Evolutionary conservation across 352 stramenopile species (phyloP), one percentile per base, ranked within the genome.

Genomic region (Phytophthora foliorum): DNA sequence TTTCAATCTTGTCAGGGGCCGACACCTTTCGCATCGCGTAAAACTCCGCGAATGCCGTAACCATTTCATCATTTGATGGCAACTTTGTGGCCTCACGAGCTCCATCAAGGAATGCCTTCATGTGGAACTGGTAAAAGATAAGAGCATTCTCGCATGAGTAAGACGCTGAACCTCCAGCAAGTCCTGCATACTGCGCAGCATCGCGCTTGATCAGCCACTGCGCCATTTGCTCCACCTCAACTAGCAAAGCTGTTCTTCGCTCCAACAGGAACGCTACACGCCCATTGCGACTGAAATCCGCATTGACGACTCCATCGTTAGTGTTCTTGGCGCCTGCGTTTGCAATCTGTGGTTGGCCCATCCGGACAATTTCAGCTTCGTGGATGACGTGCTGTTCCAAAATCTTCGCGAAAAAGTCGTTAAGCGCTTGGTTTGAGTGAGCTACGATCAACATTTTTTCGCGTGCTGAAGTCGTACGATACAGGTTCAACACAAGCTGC

Each of bases 61-160:
- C 57, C 19, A 63, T 65, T 3, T 67, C 67, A 51, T 80, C 53
- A 6, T 67, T 70, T 24, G 67, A 57, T 17, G 57, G 8, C 13
- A 76, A 57, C 10, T 62, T 36, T 0, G 48, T 65, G 6, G 53
- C 19, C 24, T 69, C 52, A 31, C 56, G 57, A 46, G 67, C 66
- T 17, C 57, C 53, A 27, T 95, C 81, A 29, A 98, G 89, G 29
- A 91, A 72, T 39, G 81, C 67, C 54, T 92, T 82, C 44, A 99
- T 80, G 71, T 99, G 84, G 60, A 95, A 91, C 38, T 93, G 78
- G 67, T 98, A 93, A 72, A 99, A 99, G 75, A 98, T 97, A 16
- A 90, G 78, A 8, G 97, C 96, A 21, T 97, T 99, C 78, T 99
- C 97, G 57, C 97, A 99, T 25, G 97, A 99, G 78, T 99, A 99